A percentile compares a stretch with the other conserved stretches of the same genome.
These are phyloP conservation scores for Pseudogymnoascus sp. DNA, from an alignment of 2,329 filamentous ascomycete genomes.

Conservation along the genomic window DNA sequence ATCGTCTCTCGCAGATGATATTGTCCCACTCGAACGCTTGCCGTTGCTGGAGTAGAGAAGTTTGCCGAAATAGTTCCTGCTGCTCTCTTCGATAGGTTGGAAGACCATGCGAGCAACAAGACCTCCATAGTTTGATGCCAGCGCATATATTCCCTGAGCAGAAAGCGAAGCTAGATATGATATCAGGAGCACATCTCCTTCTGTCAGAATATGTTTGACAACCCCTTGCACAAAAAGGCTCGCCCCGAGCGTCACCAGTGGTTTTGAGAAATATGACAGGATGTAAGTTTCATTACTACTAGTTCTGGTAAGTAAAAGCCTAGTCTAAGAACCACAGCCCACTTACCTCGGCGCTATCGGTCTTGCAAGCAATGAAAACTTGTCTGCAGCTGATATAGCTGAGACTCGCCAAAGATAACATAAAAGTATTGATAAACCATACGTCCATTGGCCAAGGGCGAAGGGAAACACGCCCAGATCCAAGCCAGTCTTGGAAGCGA, in stretches of 20 bases:
- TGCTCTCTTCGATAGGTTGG: slow-evolving; percentile 91
- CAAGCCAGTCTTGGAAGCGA: slow-evolving; percentile 42
- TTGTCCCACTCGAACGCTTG: slow-evolving; percentile 21
- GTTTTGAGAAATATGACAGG: slow-evolving; percentile 48
- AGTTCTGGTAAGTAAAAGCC: slow-evolving; percentile 8
- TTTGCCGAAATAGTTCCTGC: slow-evolving; percentile 79
- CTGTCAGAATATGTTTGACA: slow-evolving; percentile 87
- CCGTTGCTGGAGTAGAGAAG: slow-evolving; percentile 45
- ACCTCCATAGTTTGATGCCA: slow-evolving; percentile 91
- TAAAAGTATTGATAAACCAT: slow-evolving; percentile 57
- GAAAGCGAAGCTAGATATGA: slow-evolving; percentile 65
- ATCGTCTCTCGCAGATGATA: slow-evolving; percentile 39
- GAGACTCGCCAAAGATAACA: slow-evolving; percentile 62
- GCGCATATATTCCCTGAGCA: slow-evolving; percentile 83
- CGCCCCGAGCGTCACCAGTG: slow-evolving; percentile 63
- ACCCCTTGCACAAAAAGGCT: slow-evolving; percentile 81
- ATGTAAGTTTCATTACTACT: slow-evolving; percentile 19
- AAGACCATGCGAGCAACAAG: slow-evolving; percentile 82
- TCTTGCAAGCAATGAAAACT: slow-evolving; percentile 60
- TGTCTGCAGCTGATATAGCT: slow-evolving; percentile 43
- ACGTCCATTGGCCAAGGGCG: slow-evolving; percentile 74
- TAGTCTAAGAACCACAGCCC: neutral
- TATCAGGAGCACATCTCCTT: slow-evolving; percentile 87
- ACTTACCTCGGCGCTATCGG: slow-evolving; percentile 29
- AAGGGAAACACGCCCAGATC: slow-evolving; percentile 77